These are phyloP conservation scores for Lipomyces yamadae DNA, from an alignment of 805 yeast genomes.

Conservation along the genomic window DNA sequence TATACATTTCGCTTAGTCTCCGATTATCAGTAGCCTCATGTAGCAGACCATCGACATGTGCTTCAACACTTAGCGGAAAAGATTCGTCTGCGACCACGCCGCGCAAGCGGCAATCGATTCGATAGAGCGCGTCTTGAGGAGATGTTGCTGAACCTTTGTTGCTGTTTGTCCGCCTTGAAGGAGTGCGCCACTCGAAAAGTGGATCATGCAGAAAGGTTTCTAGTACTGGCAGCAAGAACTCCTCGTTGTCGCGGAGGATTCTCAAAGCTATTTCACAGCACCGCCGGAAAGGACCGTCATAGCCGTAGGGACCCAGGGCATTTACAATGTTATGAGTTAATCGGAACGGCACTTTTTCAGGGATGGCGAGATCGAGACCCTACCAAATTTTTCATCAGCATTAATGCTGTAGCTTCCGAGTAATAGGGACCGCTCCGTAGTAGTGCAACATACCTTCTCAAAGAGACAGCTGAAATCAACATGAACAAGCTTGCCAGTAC, in stretches of 20 bases:
- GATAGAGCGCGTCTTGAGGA: slow-evolving; percentile 32
- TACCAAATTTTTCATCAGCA: slow-evolving; percentile 63
- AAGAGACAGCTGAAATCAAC: slow-evolving; percentile 97
- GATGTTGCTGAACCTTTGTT: slow-evolving; percentile 19
- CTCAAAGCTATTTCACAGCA: slow-evolving; percentile 83
- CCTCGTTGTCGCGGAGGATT: slow-evolving; percentile 76
- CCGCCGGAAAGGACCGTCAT: slow-evolving; percentile 86
- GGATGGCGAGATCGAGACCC: slow-evolving; percentile 68
- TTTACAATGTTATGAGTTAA: slow-evolving; percentile 86
- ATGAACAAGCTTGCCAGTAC: slow-evolving; percentile 80
- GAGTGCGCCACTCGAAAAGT: slow-evolving; percentile 73
- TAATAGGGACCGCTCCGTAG: slow-evolving; percentile 58
- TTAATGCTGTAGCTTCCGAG: slow-evolving; percentile 90
- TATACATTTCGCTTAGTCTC: slow-evolving; percentile 81
- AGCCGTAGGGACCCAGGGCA: slow-evolving; percentile 85
- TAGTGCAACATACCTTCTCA: slow-evolving; percentile 60
- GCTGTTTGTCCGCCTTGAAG: slow-evolving; percentile 10
- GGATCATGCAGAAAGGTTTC: slow-evolving; percentile 95
- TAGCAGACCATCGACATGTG: slow-evolving; percentile 88
- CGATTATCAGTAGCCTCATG: slow-evolving; percentile 77
- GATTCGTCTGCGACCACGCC: slow-evolving; percentile 48
- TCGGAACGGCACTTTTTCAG: slow-evolving; percentile 94
- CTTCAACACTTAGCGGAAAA: slow-evolving; percentile 84
- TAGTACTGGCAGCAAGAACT: slow-evolving; percentile 82
- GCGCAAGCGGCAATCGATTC: slow-evolving; percentile 24